Base-by-base conservation (phyloP, 257 asterid genomes). In the Scutellaria minor region DNA sequence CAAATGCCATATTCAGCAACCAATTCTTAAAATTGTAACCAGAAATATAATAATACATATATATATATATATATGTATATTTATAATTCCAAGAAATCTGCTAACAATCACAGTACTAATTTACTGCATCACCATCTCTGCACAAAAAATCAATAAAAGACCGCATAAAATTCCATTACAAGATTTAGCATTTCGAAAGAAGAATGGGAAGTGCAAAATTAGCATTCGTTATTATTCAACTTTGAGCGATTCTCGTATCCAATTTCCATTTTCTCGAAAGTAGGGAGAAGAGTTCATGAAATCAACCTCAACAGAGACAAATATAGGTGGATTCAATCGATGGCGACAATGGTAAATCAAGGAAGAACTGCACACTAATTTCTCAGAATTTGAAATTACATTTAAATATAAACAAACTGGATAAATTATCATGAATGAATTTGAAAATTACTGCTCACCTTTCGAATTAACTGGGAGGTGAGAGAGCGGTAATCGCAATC, bases 381-480 rank as follows among this genome's bases (percentile, higher is more conserved):
- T 47, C 41, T 68, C 53, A 9, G 50, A 3, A 18, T 39, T 48
- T 24, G 54, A 9, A 44, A 31, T 24, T 37, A 31, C 18, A 18
- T 18, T 18, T 18, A 18, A 18, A 18, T 18, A 18, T 18, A 18
- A n/a, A n/a, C 11, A 57, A 42, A 45, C 31, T 46, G 59, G 60
- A 60, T 31, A n/a, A 5, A 7, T 12, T 5, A 39, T 7, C 20
- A 58, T 31, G 10, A 12, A 71, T 44, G 27, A 31, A 72, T n/a
- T 48, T 35, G 52, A 62, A 40, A 7, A 39, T 1, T 7, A 53
- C 7, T 35, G 73, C 68, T 48, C 18, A 64, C 73, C 77, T 64
- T 7, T 70, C 27, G 72, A 63, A 63, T 73, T 40, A 73, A 20
- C 57, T 24, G 66, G 54, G 1, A 47, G 10, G 37, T 58, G 15